A percentile compares a stretch with the other conserved stretches of the same genome.
These are phyloP conservation scores for Turritis glabra DNA, from an alignment of 345 rosid species.

Conservation along the genomic window DNA sequence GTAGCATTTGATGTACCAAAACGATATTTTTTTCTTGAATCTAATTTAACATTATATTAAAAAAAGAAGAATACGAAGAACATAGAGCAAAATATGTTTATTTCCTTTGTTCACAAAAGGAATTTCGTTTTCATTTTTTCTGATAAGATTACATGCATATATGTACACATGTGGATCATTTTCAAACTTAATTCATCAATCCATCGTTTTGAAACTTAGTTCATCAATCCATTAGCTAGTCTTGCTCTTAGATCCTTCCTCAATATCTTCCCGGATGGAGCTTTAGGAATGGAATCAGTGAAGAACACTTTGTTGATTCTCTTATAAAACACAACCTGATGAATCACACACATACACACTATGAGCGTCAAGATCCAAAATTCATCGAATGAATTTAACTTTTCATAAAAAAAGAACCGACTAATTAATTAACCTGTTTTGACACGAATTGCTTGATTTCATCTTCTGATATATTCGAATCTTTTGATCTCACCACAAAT, in stretches of 20 bases:
- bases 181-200: neutral
- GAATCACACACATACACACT: neutral
- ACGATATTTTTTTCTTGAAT: too few relatives aligned
- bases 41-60: too few relatives aligned
- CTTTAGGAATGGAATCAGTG: conserved; percentile 67
- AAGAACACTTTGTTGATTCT: conserved; percentile 68
- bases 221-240: conserved; percentile 42
- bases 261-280: conserved; percentile 83
- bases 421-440: conserved; percentile 46
- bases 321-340: conserved; percentile 87
- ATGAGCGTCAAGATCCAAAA: neutral
- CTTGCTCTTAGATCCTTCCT: conserved; percentile 67
- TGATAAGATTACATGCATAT: neutral
- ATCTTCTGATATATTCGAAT: conserved; percentile 54
- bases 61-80: too few relatives aligned
- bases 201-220: conserved; percentile 17
- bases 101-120: neutral
- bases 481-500: conserved; percentile 56
- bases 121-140: neutral
- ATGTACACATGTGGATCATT: neutral
- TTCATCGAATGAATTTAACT: neutral
- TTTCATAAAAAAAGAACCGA: neutral
- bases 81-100: neutral
- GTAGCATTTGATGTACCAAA: too few relatives aligned
- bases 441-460: conserved; percentile 63